Percentiles rank a stretch among this genome's conserved stretches.
These are phyloP conservation scores for Thymus quinquecostatus DNA, from an alignment of 257 asterid genomes.

Conservation along the genomic window DNA sequence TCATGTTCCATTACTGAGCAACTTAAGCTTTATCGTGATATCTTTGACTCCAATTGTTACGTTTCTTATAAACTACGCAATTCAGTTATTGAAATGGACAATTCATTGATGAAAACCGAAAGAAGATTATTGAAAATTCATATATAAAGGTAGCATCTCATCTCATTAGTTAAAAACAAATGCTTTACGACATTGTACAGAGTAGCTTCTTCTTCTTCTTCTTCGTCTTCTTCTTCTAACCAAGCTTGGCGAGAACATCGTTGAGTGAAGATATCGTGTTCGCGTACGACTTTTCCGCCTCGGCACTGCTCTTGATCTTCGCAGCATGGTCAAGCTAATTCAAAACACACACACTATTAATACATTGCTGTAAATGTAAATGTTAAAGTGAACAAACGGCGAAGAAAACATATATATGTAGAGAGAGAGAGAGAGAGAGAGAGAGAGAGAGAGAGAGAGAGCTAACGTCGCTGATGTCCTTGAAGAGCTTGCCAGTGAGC, in stretches of 20 bases:
- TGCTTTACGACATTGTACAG: conserved; percentile 35
- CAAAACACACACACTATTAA: background rate
- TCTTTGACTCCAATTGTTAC: no score
- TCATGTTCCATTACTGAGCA: no score
- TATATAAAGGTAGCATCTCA: conserved; percentile 29
- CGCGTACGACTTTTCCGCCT: conserved; percentile 86
- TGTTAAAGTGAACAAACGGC: no score
- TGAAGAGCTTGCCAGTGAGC: conserved; percentile 66
- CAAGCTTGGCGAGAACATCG: conserved; percentile 76
- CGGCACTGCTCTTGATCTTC: conserved; percentile 70
- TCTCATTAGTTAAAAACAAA: conserved; percentile 28
- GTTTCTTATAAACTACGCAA: no score
- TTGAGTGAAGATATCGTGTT: conserved; percentile 67
- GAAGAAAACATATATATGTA: background rate
- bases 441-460: background rate
- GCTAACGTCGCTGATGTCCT: conserved; percentile 60
- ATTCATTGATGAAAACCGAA: background rate
- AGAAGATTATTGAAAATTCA: conserved; percentile 29
- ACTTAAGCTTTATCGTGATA: no score
- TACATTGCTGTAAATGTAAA: background rate
- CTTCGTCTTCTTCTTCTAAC: conserved; percentile 43
- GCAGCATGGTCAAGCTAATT: conserved; percentile 88
- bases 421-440: no score
- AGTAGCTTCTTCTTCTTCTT: conserved; percentile 26
- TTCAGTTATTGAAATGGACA: no score